Base-by-base conservation (phyloP, 768 basidiomycete genomes). In the Termitomyces sp. region DNA sequence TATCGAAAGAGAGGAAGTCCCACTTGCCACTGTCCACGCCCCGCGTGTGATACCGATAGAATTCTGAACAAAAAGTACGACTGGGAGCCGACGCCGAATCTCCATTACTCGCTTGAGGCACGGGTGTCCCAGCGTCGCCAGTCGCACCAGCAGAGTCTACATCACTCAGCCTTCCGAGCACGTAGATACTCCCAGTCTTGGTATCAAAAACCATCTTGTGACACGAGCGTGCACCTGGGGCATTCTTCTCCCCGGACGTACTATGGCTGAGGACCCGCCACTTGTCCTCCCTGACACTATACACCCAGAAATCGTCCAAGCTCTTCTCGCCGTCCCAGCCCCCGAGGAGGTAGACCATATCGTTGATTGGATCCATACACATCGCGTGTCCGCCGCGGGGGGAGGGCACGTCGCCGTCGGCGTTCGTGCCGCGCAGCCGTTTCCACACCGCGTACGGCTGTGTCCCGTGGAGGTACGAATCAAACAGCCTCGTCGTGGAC, bases 171-270 rank as follows among this genome's bases (percentile, higher is more conserved):
- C 86, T 74, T 14, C 90, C 90, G n/a, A 92, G 70, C 1, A 92
- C 65, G 67, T 89, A 92, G 20, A 92, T 85, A 57, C 75, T 77
- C 2, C 86, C 87, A 0, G 83, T 85, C 68, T 78, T 81, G n/a
- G 75, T 72, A 63, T 92, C 88, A 64, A 89, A 91, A 18, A 82
- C 84, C 86, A 91, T 90, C 72, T 88, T 90, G 65, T 92, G 91
- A 65, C 90, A 92, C 9, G 85, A 84, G 30, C 90, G 76, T 4
- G 87, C 77, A 2, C 82, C 80, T 9, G 90, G 90, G 0, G 88
- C 90, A 53, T 87, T 83, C 54, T 73, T 73, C 36, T 88, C 85
- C 26, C 70, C 63, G 0, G 79, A 73, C 0, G 87, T 86, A 43
- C 73, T 76, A 22, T 75, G 73, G 58, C 84, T 84, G 45, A 91